Evolutionary conservation across 495 filamentous ascomycete genomes (phyloP), one percentile per base, ranked within the genome.

Genomic region (Penicillium paradoxum): DNA sequence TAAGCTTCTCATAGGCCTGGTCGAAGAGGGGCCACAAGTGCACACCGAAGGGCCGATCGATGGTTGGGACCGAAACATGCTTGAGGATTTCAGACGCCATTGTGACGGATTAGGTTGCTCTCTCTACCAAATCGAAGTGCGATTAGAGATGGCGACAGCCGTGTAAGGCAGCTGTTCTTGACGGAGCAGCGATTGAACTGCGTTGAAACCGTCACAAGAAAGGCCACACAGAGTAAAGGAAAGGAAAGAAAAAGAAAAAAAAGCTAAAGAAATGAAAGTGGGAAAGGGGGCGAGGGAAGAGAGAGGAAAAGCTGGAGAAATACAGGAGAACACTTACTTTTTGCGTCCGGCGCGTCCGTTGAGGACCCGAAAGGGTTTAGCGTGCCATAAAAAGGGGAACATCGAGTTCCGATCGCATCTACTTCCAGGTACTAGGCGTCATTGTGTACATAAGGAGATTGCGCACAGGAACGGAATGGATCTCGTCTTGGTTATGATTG

Each of bases 21-120:
- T 85, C 85, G 81, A 97, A 98, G 73, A 93, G 81, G 53, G 93
- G 92, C 93, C 93, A 98, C 72, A 97, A 72, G 38, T 87, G 75
- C 54, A 97, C 77, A 65, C 91, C 93, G 66, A 98, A 97, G 11
- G 93, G 93, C 59, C 88, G 82, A 68, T 97, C 91, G 58, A 97
- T 76, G 32, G 88, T 89, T 24, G 92, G 92, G 49, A 84, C 44
- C 45, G 85, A 85, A 45, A 92, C 58, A 53, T 83, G 65, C 59
- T 87, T 80, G 54, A 87, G 73, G 49, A 85, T 66, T 53, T 86
- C 78, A 59, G 80, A 72, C 27, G 67, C 68, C 67, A 74, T 68
- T 51, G 46, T 64, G 64, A 51, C 44, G 39, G 9, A 37, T 33
- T 38, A 1, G 39, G 29, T n/a, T 42, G 30, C 11, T 29, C 40